A percentile compares a stretch with the other conserved stretches of the same genome.
Conservation (phyloP, 2,329 filamentous ascomycete species). For the Arthrobotrys sinensis region DNA sequence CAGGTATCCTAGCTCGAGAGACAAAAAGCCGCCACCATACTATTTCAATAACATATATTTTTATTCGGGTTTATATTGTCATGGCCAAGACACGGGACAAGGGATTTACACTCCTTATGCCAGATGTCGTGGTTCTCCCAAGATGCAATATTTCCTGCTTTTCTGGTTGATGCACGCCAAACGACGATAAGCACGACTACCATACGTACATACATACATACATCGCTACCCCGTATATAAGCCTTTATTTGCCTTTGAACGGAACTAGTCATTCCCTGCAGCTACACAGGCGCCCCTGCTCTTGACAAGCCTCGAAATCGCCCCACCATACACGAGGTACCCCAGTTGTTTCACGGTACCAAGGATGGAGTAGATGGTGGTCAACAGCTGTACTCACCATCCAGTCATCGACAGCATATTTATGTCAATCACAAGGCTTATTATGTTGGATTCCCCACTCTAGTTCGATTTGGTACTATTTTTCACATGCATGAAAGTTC, state of each 20-base stretch:
- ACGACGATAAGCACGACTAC: conserved; percentile 7
- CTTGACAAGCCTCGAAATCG: conserved; percentile 12
- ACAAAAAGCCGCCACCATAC: conserved; percentile 14
- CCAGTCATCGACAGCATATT: conserved; percentile 10
- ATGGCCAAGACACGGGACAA: conserved; percentile 33
- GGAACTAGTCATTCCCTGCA: neutral
- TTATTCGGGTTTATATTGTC: conserved; percentile 8
- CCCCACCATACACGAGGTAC: conserved; percentile 42
- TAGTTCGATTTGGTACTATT: neutral
- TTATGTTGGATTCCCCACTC: conserved; percentile 31
- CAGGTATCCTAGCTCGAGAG: neutral
- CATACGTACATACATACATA: conserved; percentile 7
- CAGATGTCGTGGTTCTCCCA: conserved; percentile 13
- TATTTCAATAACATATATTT: neutral
- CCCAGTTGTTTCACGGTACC: conserved; percentile 22
- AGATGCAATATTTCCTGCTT: neutral
- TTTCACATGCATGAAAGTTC: conserved; percentile 5
- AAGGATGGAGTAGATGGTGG: conserved; percentile 15
- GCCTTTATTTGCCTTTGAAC: neutral
- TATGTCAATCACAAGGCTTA: conserved; percentile 28
- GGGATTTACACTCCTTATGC: neutral
- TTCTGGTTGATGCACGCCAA: conserved; percentile 10
- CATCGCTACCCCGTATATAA: conserved; percentile 1
- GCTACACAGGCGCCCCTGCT: conserved; percentile 8
- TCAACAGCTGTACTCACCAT: conserved; percentile 21